Base-by-base conservation (phyloP, 2,329 filamentous ascomycete species). In the Colletotrichum sp. region DNA sequence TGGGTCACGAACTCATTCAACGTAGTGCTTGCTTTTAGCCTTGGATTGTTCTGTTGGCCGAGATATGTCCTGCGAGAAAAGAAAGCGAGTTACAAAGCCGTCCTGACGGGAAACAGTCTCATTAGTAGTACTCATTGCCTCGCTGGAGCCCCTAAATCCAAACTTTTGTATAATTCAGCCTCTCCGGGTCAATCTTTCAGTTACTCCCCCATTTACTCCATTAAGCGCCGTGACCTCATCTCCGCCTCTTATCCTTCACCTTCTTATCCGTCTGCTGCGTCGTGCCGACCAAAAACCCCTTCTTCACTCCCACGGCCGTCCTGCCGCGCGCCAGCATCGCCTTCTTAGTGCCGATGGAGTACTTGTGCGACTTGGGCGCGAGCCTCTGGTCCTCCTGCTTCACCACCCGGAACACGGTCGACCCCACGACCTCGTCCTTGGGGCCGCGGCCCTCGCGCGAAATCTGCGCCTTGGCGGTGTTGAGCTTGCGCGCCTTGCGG, bases 361-460 rank as follows among this genome's bases (percentile, higher is more conserved):
- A 79, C 82, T 87, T 89, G 78, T 84, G 84, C 75, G 80, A 75
- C 83, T 86, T 88, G 28, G 90, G 90, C 69, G 89, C 87, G 78
- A 92, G 83, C 71, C 85, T 85, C 78, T 82, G 79, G 71, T 90
- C 88, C n/a, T 81, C 82, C 79, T 85, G 84, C 70, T 84, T 84
- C 8, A 84, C 83, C 77, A 91, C 88, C 24, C 90, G 84, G 79
- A 90, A 92, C 68, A 90, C 86, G 4, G 90, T 92, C 15, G 86
- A 84, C 3, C 90, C 90, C n/a, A 91, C 82, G 66, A 84, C 83
- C 79, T 87, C 83, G 79, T 92, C 90, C 16, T 82, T 83, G 72
- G 83, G 85, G 63, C 57, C 70, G 21, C 73, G 76, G 49, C 83
- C 82, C 70, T 85, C 84, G 59, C 82, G 83, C 13, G 84, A 80